Base-by-base conservation (phyloP, 2,329 filamentous ascomycete species). In the Coccinonectria pachysandricola region DNA sequence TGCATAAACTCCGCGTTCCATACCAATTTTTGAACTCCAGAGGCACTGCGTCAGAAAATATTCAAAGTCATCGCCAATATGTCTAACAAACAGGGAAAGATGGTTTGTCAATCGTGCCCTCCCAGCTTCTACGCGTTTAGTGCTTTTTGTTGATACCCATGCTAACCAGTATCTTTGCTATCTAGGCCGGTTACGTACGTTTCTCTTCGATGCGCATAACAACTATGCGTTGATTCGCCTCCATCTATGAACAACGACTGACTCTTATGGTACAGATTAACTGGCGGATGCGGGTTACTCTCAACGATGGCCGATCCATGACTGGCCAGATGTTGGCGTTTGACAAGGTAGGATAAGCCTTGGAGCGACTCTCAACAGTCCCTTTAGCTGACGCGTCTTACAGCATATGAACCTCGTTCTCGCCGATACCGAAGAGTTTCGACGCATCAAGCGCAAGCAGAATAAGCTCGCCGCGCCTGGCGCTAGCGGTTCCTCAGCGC, bases 361-460 rank as follows among this genome's bases (percentile, higher is more conserved):
- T n/a, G n/a, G n/a, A n/a, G n/a, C n/a, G n/a, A n/a, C n/a, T n/a
- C n/a, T n/a, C n/a, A n/a, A n/a, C n/a, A n/a, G n/a, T n/a, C n/a
- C n/a, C n/a, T n/a, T n/a, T n/a, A n/a, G n/a, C n/a, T n/a, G n/a
- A n/a, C n/a, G n/a, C n/a, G n/a, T n/a, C 7, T 16, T 6, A 19
- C 27, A 93, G 86, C 91, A 98, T 61, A 98, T 98, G 91, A 98
- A 98, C 59, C 75, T 98, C 41, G 91, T 98, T 36, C 81, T 98
- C 37, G 91, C 88, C 60, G 91, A 98, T 53, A 96, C 91, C 43
- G 91, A 98, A 71, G 88, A 96, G 59, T 95, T 94, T 60, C 82
- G 87, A 55, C 81, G 81, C 53, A 79, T 88, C 37, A 92, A 91
- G 66, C 75, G 82, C 59, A 88, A 81, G 65, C 74, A 79, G 46